Base-by-base conservation (phyloP, 768 basidiomycete species). In the Suillus paluster region DNA sequence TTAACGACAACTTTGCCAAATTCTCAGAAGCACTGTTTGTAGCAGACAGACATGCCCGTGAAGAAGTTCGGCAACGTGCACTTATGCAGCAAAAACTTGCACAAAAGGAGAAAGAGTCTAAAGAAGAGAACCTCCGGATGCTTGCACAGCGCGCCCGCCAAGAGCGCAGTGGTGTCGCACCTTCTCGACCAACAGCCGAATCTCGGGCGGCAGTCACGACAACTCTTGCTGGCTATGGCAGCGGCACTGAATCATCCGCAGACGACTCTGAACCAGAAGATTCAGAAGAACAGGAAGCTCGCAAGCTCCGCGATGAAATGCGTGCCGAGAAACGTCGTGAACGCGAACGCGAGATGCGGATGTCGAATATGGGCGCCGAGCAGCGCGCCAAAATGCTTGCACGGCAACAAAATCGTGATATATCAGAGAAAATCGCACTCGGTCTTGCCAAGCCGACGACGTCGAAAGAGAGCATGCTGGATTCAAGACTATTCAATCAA, bases 81-180 rank as follows among this genome's bases (percentile, higher is more conserved):
- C 85, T 97, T 60, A 98, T 99, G 96, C 97, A 99, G 72, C 97
- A 99, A 75, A 95, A 97, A 71, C 83, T 99, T n/a, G 95, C 94
- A 12, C 91, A 97, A 76, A 99, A 99, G 79, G 95, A 98, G 81
- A 98, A 98, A 77, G 75, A 76, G 57, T 95, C 91, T 23, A 99
- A 99, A 71, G 97, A 99, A 77, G 97, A 99, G 77, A 94, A 94
- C 72, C 83, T 99, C 44, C 91, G 97, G 54, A 76, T 95, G 69
- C 82, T 99, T 45, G 97, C 97, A 14, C 96, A 98, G 72, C 91
- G 95, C 49, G 97, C 97, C 25, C 86, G 97, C 62, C 95, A 98
- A 68, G 97, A 98, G 68, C 93, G 97, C 50, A 85, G 84, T 58
- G 97, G 97, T 46, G 80, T 93, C 64, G 77, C 77, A 21, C 84